Conservation (phyloP, 129 eudicot species). For the Tagetes erecta region DNA sequence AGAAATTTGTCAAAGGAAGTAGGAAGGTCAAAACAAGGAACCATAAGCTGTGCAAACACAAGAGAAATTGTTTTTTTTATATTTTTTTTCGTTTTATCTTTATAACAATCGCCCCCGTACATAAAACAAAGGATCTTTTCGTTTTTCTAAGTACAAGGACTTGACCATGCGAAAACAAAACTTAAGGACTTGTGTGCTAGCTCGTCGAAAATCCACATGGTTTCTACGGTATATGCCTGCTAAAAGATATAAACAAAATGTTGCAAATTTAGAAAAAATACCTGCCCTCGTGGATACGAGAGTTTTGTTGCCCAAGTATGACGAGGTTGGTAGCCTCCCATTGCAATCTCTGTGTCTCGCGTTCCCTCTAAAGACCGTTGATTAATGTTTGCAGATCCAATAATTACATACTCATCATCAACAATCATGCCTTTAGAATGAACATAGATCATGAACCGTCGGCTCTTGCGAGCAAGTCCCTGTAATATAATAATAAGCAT, state of each 20-base stretch:
- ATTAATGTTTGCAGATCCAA: constrained; percentile 93
- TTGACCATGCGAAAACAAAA: background rate
- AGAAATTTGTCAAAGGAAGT: too few relatives aligned
- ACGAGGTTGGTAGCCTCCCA: constrained; percentile 97
- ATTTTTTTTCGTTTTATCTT: too few relatives aligned
- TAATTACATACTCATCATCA: constrained; percentile 85
- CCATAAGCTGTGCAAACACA: too few relatives aligned
- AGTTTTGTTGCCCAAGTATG: constrained; percentile 75
- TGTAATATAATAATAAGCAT: constrained; percentile 26
- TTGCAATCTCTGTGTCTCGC: constrained; percentile 96
- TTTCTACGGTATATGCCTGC: background rate
- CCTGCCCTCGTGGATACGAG: constrained; percentile 78
- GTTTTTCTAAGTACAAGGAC: background rate
- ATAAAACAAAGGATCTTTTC: background rate
- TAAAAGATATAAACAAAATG: background rate
- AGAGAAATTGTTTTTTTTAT: too few relatives aligned
- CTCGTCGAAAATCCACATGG: background rate
- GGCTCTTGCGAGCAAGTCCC: constrained; percentile 69
- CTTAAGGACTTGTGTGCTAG: background rate
- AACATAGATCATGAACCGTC: constrained; percentile 95
- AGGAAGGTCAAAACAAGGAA: too few relatives aligned
- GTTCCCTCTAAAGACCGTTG: constrained; percentile 96
- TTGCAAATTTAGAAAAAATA: constrained; percentile 19
- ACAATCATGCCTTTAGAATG: constrained; percentile 98
- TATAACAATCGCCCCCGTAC: background rate